Base-by-base conservation (phyloP, 2,329 filamentous ascomycete genomes). In the Lasiodiplodia theobromae region DNA sequence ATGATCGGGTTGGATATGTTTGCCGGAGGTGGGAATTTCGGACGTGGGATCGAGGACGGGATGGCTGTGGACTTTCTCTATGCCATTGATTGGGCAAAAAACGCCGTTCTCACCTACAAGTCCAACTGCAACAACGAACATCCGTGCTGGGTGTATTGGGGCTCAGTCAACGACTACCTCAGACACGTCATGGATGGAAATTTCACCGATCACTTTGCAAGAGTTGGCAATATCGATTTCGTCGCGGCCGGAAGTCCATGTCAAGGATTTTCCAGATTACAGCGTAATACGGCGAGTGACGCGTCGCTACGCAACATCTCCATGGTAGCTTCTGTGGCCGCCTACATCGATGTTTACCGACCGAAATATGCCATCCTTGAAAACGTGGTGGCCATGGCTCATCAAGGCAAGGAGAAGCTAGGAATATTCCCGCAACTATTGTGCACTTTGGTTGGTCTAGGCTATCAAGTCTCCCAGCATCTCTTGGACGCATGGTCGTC, bases 21-120 rank as follows among this genome's bases (percentile, higher is more conserved):
- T 73, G 93, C 90, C 71, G 93, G 93, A 0, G 90, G 91, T 21
- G 92, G 93, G 0, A 93, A 90, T 65, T 88, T 96, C 64, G 92
- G 92, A 5, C 85, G 91, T 37, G 92, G 92, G 0, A 81, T 96
- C 0, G 92, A 94, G 76, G 91, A 94, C 66, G 88, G 87, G 0
- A 88, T 89, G 0, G 88, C 84, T 0, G 84, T 94, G 0, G 76
- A 88, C 31, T 91, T 91, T 76, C 81, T 83, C 3, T 91, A 87
- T 82, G 88, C 88, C 0, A 89, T 94, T 31, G 93, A 96, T 73
- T 87, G 88, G 69, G 86, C 86, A 68, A 72, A 80, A 0, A 79
- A 82, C 5, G 91, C 92, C 0, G 85, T 94, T 0, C 89, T 93
- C 64, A 92, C 91, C 0, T 92, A 93, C 71, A 87, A 88, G 77